Evolutionary conservation across 805 yeast species (phyloP), one percentile per base, ranked within the genome.

Genomic region (Cyberlindnera nakhonratchasimensis): DNA sequence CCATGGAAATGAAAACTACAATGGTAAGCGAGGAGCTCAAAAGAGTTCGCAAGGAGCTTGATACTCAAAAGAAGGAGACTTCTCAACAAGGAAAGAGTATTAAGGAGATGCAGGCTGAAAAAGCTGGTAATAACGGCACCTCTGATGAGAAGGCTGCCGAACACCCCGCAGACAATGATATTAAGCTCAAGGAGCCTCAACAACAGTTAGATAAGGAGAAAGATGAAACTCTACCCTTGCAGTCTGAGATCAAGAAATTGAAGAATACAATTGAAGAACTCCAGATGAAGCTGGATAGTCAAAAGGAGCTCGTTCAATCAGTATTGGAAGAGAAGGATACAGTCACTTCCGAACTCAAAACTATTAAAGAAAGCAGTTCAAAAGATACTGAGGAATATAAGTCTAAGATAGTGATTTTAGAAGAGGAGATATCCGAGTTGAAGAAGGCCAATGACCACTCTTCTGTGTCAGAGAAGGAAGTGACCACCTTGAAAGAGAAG

Each of bases 1-100:
- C 85, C 23, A 60, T 86, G 38, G 74, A 72, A 17, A 70, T 77
- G 38, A 84, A 85, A 55, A 78, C 75, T 24, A 68, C 67, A 2
- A 59, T 90, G 65, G 67, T 83, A 44, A 78, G 74, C 51, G 73
- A 70, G 2, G 97, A 91, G 57, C 64, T 90, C 54, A 71, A 80
- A 40, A 70, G 52, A 9, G n/a, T 54, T 11, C 39, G 46, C 2
- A 55, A 51, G 31, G 53, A 50, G 19, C 26, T 37, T 11, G 26
- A 47, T 2, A 28, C 44, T 5, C 22, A 25, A 3, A 39, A 43
- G 24, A 23, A 43, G 14, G n/a, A 23, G 25, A 23, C 25, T 23
- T 23, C 25, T 23, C 25, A 23, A 23, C 25, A 23, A 23, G 11
- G 25, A 12, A 41, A 24, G 11, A 22, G 18, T 14, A 22, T 21